Evolutionary conservation across 1,139 yeast genomes (phyloP), one percentile per base, ranked within the genome.

Genomic region (Zygosaccharomyces pseudobailii): DNA sequence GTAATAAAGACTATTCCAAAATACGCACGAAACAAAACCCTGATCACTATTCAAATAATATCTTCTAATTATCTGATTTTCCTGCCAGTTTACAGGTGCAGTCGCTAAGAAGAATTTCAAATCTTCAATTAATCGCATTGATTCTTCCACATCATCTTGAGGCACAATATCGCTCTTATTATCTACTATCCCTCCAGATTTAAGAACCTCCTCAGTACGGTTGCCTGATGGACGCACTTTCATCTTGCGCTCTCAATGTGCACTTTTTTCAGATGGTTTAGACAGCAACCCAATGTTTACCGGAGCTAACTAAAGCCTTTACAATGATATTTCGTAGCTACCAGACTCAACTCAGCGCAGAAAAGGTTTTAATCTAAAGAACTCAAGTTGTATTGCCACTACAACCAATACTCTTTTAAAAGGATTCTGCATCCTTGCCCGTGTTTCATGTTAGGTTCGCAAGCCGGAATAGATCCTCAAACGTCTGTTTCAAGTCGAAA

Each of bases 11-110:
- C 87, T 87, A 59, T 88, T 87, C 97, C 97, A 92, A 59, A 76
- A 85, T 2, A 92, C 90, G 68, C 98, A 92, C 47, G 92, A 82
- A 7, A 92, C 94, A 58, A 84, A 85, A 0, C 94, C 94, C 66
- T 90, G 97, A 54, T 87, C 95, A 53, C 84, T 86, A 55, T 89
- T 90, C 45, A 92, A 71, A 62, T 84, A 86, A 66, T 87, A 90
- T 47, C 96, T 74, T 61, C 96, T 74, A 47, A 90, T 87, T 41
- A 87, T 86, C 65, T 90, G 97, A 59, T 84, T 84, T 51, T 83
- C 87, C 63, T 84, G 90, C 95, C 97, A 90, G 62, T 84, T 86
- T 2, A 94, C 94, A 0, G 98, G 97, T 0, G 97, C 97, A 0
- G 96, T 87, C 4, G 89, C 88, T 43, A 90, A 69, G 61, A 90